Base-by-base conservation (phyloP, 2,329 filamentous ascomycete genomes). In the Zymoseptoria brevis region DNA sequence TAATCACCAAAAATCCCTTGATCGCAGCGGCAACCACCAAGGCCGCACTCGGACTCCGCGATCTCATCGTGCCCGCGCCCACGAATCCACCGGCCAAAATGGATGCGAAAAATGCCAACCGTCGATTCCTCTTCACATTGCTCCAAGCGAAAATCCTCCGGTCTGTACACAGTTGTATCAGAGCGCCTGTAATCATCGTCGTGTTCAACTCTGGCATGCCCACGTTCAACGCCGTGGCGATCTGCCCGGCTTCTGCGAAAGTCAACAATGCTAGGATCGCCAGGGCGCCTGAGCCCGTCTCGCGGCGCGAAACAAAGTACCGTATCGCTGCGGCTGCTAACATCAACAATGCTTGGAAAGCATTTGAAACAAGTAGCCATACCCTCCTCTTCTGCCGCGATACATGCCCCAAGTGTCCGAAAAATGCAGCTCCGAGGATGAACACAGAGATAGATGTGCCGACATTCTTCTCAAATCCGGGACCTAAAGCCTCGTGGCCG, bases 141-240 rank as follows among this genome's bases (percentile, higher is more conserved):
- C 61, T 56, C 29, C 62, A 53, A 3, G 57, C 51, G 52, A 69
- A 65, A 13, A 70, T 53, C 2, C 63, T 58, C 16, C 53, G 53
- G 57, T 70, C 68, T 9, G 61, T 66, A 11, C 65, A 64, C 11
- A 69, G 55, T 56, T 67, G 64, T 19, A 70, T 65, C 16, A 69
- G 35, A 13, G 68, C 67, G 8, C 68, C 68, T 1, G 68, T 70
- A 29, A 70, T 62, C 68, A 69, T 70, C 19, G 68, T 70, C 6
- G 68, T 70, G 56, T 70, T 69, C 21, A 70, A 41, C 56, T 70
- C 68, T 3, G 67, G 66, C 65, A 69, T 65, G 1, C 60, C 57
- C 21, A 67, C 61, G 22, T 62, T 62, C 5, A 70, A 48, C 1
- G 68, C 67, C 7, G 67, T 63, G 11, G 66, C 59, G 4, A 69